Evolutionary conservation across 495 filamentous ascomycete species (phyloP), one percentile per base, ranked within the genome.

Genomic region (Cercophora samala): DNA sequence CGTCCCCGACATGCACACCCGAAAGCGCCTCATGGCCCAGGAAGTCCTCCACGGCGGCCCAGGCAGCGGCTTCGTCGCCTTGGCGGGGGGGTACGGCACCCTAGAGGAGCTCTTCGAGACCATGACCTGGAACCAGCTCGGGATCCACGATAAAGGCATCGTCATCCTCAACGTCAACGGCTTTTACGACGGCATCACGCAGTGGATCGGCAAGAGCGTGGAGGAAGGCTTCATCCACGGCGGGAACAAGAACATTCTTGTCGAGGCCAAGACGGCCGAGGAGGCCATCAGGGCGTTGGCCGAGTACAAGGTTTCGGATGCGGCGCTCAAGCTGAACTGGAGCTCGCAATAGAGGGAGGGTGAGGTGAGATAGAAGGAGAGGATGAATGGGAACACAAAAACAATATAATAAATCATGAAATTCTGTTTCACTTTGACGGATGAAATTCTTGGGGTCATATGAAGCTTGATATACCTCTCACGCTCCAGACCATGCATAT

Each of bases 21-120:
- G 95, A 60, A 99, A 99, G 80, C 84, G 87, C 52, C 79, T 96
- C 80, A 99, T 99, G 95, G 95, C 92, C 52, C 80, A 84, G 68
- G 90, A 92, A 75, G 92, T 97, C 4, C 81, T 94, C 9, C 83
- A 88, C 60, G 93, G 93, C 5, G 93, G 91, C 0, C 86, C 87
- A 0, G 93, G 93, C 3, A 88, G 87, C 65, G 96, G 96, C 9
- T 99, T 99, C 82, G 86, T 98, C 23, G 92, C 93, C 24, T 79
- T 99, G 72, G 88, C 86, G 61, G 95, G 95, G 21, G 95, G 95
- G 0, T 98, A 93, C 78, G 95, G 95, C 13, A 98, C 96, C 6
- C 83, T 98, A 74, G 95, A 99, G 79, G 95, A 99, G 82, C 81
- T 98, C 64, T 94, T 97, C 81, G 95, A 99, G 84, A 90, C 96